Evolutionary conservation across 495 filamentous ascomycete species (phyloP).

Genomic region (Tuber brumale): DNA sequence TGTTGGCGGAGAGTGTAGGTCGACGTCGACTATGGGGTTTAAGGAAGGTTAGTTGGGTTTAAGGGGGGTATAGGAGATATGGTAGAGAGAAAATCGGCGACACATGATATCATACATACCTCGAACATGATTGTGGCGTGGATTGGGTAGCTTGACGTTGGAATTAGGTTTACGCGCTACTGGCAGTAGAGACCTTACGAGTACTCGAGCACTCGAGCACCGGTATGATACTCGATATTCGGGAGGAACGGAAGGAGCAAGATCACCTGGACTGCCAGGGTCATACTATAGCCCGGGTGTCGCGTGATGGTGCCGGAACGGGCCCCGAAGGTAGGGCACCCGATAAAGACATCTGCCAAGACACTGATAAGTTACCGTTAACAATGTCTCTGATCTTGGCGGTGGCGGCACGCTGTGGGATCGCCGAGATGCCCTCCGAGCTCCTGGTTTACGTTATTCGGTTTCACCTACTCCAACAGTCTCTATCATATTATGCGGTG

Average conservation of each 20-base stretch:
- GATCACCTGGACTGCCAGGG: not conserved
- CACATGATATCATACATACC: not conserved
- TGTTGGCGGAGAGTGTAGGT: constrained; percentile 58
- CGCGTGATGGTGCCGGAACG: not conserved
- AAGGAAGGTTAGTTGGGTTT: constrained; percentile 2
- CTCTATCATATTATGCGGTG: not conserved
- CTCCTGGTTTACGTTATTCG: not conserved
- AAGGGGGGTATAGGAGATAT: not conserved
- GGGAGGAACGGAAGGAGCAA: not conserved
- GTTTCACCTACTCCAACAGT: not conserved
- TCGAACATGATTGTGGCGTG: not conserved
- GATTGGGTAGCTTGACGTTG: not conserved
- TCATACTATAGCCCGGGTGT: not conserved
- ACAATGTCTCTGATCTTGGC: not conserved
- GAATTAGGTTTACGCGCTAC: not conserved
- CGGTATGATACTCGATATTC: not conserved
- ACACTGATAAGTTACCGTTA: not conserved
- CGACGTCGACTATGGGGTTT: not conserved
- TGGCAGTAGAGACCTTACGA: not conserved
- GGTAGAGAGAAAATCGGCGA: not conserved
- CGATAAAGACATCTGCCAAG: not conserved
- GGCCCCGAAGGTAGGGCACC: not conserved
- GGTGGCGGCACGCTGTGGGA: not conserved
- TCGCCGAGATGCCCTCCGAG: not conserved
- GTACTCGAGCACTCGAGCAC: too few relatives aligned